Percentiles rank a stretch among this genome's conserved stretches.
These are phyloP conservation scores for Erodium chrysanthum DNA, from an alignment of 441 rosid species.

Conservation along the genomic window DNA sequence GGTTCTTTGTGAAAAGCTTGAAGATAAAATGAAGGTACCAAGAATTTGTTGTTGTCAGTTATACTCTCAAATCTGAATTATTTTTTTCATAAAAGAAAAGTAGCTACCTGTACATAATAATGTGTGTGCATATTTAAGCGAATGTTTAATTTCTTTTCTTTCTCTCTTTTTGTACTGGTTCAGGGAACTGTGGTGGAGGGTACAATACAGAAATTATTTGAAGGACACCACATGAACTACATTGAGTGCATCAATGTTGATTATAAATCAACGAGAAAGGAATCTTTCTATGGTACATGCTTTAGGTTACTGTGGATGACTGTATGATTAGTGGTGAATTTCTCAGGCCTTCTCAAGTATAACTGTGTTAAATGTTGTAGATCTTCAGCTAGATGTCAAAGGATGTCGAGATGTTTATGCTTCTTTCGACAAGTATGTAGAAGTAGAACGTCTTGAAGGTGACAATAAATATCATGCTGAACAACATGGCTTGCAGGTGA, in stretches of 20 bases:
- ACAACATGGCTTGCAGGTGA: conserved; percentile 84
- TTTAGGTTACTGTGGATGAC: conserved; percentile 13
- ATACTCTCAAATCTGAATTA: not conserved
- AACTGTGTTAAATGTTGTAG: conserved; percentile 21
- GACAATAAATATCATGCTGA: conserved; percentile 93
- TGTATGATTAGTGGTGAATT: conserved; percentile 16
- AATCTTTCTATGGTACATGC: conserved; percentile 54
- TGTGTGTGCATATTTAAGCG: not conserved
- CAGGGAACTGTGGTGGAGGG: conserved; percentile 80
- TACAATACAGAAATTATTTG: conserved; percentile 60
- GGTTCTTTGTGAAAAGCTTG: conserved; percentile 66
- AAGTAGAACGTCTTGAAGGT: conserved; percentile 94
- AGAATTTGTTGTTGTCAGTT: conserved; percentile 2
- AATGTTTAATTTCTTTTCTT: not conserved
- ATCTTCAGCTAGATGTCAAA: conserved; percentile 50
- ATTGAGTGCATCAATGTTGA: conserved; percentile 72
- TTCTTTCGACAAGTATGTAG: conserved; percentile 95
- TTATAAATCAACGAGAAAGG: conserved; percentile 64
- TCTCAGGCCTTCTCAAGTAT: not conserved
- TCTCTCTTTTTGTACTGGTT: conserved; percentile 6
- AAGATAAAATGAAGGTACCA: conserved; percentile 61
- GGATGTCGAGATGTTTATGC: conserved; percentile 85
- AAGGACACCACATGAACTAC: conserved; percentile 72
- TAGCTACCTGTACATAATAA: not conserved
- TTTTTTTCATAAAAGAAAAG: not conserved